Evolutionary conservation across 768 basidiomycete species (phyloP).

Genomic region (Termitomyces sp.): DNA sequence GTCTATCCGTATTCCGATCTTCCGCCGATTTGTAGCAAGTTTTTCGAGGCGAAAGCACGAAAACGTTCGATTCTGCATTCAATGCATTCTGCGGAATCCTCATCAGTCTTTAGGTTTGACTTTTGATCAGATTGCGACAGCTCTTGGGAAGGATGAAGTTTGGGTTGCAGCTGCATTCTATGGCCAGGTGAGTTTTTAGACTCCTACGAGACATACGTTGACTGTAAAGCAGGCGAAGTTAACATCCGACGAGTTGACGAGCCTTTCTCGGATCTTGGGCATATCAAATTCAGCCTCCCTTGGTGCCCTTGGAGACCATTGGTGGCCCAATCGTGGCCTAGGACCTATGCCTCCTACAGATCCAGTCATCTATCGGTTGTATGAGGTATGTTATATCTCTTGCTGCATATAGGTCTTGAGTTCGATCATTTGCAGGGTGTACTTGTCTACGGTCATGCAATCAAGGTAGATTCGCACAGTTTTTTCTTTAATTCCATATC

Average conservation of each 20-base stretch:
- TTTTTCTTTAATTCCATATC: slow-evolving; percentile 2
- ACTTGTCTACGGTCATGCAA: slow-evolving; percentile 71
- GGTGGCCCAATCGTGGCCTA: slow-evolving; percentile 72
- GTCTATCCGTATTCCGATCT: slow-evolving; percentile 43
- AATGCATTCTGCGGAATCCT: not conserved
- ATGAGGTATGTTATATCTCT: slow-evolving; percentile 47
- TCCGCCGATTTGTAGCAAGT: slow-evolving; percentile 38
- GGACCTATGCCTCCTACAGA: slow-evolving; percentile 71
- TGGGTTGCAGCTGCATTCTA: slow-evolving; percentile 84
- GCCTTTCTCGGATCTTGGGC: slow-evolving; percentile 45
- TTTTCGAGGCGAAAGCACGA: slow-evolving; percentile 63
- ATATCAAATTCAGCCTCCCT: slow-evolving; percentile 33
- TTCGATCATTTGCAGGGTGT: slow-evolving; percentile 39
- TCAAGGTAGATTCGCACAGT: slow-evolving; percentile 70
- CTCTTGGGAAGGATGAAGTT: slow-evolving; percentile 67
- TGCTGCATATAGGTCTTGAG: not conserved
- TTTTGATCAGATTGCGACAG: slow-evolving; percentile 63
- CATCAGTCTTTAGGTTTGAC: slow-evolving; percentile 41
- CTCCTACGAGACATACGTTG: not conserved
- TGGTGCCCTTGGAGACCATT: slow-evolving; percentile 50
- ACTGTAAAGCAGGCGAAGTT: slow-evolving; percentile 55
- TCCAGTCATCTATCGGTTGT: slow-evolving; percentile 77
- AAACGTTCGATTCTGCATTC: slow-evolving; percentile 36
- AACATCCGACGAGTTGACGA: slow-evolving; percentile 48
- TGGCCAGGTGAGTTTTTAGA: slow-evolving; percentile 48